Base-by-base conservation (phyloP, 257 asterid genomes). In the Cinchona pubescens region DNA sequence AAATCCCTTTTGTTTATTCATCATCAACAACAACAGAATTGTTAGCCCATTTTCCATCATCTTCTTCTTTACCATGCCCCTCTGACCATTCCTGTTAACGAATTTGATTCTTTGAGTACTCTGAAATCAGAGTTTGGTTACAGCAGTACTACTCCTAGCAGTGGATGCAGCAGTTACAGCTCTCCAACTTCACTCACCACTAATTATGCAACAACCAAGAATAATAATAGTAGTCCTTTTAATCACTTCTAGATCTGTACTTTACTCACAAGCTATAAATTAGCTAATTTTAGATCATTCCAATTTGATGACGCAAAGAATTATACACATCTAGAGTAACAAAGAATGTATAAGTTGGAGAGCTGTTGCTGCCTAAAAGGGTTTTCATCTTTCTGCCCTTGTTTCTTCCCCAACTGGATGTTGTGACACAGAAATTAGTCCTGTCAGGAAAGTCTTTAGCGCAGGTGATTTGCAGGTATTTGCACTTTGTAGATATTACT, bases 81-180 rank as follows among this genome's bases (percentile, higher is more conserved):
- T 18, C 82, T 86, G 23, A 64, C 86, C 18, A 86, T 89, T 25
- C 92, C 95, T 3, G 79, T 70, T n/a, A 70, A 71, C 14, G 88
- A 86, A 40, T 89, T 76, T 61, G 95, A 86, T 79, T 85, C 89
- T 0, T 18, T 87, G 2, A 77, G 89, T 1, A 81, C 85, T 27
- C 58, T 89, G 78, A 82, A 88, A 79, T 75, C 93, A 19, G 92
- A 89, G 80, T 29, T 86, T 4, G 82, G 90, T 2, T 81, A 84
- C 76, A 86, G 89, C 35, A 72, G 72, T 60, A 65, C 72, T n/a
- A n/a, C n/a, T n/a, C n/a, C n/a, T 62, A 86, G 92, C 79, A 83
- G 89, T 76, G 92, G 97, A 16, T 87, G 92, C 78, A 88, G 96
- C 86, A 88, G 94, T 82, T 87, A 86, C 35, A 86, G 84, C 32